Conservation (phyloP, 164 flowering plant genomes). For the Vitis riparia region DNA sequence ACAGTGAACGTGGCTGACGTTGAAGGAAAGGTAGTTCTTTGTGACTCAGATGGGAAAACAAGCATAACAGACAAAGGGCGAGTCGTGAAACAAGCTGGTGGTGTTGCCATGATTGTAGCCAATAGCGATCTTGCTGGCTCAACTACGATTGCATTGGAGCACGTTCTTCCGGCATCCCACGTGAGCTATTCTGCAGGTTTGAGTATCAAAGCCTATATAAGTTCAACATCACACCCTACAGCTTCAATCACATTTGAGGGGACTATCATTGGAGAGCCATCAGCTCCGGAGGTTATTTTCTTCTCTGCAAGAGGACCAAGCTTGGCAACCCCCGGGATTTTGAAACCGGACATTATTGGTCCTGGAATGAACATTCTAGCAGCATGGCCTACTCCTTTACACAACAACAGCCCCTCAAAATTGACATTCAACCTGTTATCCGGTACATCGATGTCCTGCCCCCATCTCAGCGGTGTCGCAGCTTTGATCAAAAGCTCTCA, state of each 20-base stretch:
- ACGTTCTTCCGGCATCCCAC: conserved; percentile 6
- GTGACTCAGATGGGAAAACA: neutral
- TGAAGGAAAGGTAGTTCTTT: conserved; percentile 9
- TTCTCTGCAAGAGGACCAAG: conserved; percentile 15
- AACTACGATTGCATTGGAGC: neutral
- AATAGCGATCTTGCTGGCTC: neutral
- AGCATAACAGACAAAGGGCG: neutral
- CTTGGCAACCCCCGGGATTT: conserved; percentile 10
- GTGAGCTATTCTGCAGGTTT: conserved; percentile 2
- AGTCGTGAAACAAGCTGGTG: neutral
- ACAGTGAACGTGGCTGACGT: neutral
- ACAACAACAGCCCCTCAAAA: too few relatives aligned
- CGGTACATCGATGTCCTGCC: conserved; percentile 12
- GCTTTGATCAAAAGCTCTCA: neutral
- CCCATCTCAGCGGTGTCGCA: conserved; percentile 1
- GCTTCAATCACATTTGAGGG: conserved; percentile 7
- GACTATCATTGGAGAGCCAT: neutral
- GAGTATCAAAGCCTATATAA: neutral
- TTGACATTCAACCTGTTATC: neutral
- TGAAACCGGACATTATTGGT: neutral
- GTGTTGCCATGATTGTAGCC: conserved; percentile 8
- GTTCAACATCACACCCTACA: neutral
- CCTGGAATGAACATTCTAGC: conserved; percentile 14
- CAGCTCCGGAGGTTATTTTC: conserved; percentile 1
- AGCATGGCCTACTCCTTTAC: neutral